phyloP scores from a whole-genome alignment of 73 alveolate genomes.

The Tetrahymena thermophila region DNA sequence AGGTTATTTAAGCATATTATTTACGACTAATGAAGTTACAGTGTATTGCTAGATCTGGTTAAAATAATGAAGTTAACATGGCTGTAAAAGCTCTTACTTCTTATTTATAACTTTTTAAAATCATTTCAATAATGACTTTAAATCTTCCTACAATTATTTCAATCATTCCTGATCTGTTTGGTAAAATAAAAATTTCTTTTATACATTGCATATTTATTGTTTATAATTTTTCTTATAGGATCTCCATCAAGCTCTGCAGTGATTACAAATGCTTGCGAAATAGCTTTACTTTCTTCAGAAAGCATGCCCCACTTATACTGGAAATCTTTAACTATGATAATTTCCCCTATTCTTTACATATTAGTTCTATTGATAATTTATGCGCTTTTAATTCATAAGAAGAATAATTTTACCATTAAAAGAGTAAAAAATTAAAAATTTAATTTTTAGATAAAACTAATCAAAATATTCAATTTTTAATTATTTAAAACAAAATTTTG shows the following conservation, averaged over 20 bases:
- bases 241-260: not conserved
- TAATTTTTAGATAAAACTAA: too few species aligned
- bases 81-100: not conserved
- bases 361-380: not conserved
- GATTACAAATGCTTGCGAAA: not conserved
- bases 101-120: not conserved
- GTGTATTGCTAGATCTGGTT: not conserved
- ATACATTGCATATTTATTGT: not conserved
- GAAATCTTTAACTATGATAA: not conserved
- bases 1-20: not conserved
- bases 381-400: not conserved
- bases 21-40: not conserved
- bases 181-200: not conserved
- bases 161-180: not conserved
- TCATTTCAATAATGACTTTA: not conserved
- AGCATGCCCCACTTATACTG: not conserved
- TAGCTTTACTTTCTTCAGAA: not conserved
- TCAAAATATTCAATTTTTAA: too few species aligned
- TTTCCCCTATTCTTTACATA: not conserved
- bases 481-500: too few species aligned
- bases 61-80: not conserved
- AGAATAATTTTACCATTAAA: not conserved
- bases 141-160: not conserved
- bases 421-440: not conserved
- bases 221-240: not conserved